Evolutionary conservation across 169 alveolate species (phyloP).

Genomic region (Pseudocohnilembus persalinus): DNA sequence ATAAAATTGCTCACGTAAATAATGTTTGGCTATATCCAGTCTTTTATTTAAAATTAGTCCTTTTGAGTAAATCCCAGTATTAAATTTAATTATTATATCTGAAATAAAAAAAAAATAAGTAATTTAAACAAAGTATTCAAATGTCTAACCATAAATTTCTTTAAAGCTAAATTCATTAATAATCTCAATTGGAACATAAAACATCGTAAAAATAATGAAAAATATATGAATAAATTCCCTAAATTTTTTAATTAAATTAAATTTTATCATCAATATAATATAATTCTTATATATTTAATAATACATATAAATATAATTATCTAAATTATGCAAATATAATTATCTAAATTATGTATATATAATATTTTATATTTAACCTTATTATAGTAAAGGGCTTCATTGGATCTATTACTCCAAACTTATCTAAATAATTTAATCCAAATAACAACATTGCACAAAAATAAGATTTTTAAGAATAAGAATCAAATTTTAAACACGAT

Average conservation of each 20-base stretch:
- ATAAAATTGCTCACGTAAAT: neutral
- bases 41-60: conserved; percentile 4
- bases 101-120: neutral
- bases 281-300: too few relatives aligned
- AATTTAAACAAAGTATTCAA: neutral
- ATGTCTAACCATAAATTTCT: neutral
- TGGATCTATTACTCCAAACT: neutral
- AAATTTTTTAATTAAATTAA: too few relatives aligned
- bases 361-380: too few relatives aligned
- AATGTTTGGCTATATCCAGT: neutral
- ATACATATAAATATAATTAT: too few relatives aligned
- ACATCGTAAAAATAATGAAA: neutral
- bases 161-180: neutral
- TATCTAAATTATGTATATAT: too few relatives aligned
- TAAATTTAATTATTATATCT: conserved; percentile 17
- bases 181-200: neutral
- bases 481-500: neutral
- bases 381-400: neutral
- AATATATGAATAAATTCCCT: neutral
- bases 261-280: neutral
- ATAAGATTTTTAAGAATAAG: neutral
- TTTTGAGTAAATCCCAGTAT: conserved; percentile 17
- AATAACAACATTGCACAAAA: neutral
- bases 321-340: too few relatives aligned
- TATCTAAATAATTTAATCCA: neutral